A percentile compares a stretch with the other conserved stretches of the same genome.
Evolutionary conservation across 441 rosid genomes (phyloP).

Genomic region (Dalechampia spathulata): DNA sequence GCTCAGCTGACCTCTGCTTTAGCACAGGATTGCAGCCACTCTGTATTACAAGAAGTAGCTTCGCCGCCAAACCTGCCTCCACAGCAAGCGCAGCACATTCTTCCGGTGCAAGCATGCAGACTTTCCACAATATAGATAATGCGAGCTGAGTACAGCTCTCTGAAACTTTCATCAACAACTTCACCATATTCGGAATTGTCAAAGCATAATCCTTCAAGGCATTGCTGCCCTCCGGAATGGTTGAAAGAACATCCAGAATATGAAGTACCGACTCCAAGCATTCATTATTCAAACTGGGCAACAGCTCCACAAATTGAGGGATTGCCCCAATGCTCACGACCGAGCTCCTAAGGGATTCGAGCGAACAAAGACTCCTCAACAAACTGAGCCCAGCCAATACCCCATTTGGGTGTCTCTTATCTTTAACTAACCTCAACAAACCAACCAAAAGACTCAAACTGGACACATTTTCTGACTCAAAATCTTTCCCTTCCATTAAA

Average conservation of each 20-base stretch:
- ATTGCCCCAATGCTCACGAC: conserved; percentile 66
- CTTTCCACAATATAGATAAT: conserved; percentile 55
- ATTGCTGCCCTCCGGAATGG: conserved; percentile 47
- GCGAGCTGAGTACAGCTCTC: conserved; percentile 68
- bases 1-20: conserved; percentile 80
- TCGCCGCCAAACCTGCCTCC: conserved; percentile 80
- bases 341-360: conserved; percentile 39
- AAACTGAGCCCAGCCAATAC: conserved; percentile 47
- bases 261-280: conserved; percentile 64
- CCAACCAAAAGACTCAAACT: conserved; percentile 77
- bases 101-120: conserved; percentile 69
- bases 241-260: conserved; percentile 53
- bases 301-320: conserved; percentile 54
- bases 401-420: conserved; percentile 56
- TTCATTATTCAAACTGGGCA: conserved; percentile 50
- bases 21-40: conserved; percentile 63
- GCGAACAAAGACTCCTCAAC: conserved; percentile 52
- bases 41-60: conserved; percentile 75
- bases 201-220: conserved; percentile 64
- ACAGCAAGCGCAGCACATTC: conserved; percentile 63
- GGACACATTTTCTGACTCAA: conserved; percentile 44
- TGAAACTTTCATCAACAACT: conserved; percentile 62
- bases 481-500: conserved; percentile 57
- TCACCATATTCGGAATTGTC: conserved; percentile 57
- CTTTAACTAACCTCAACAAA: conserved; percentile 67